A percentile compares a stretch with the other conserved stretches of the same genome.
phyloP scores from a whole-genome alignment of 169 alveolate species.

The Plasmodium malariae region DNA sequence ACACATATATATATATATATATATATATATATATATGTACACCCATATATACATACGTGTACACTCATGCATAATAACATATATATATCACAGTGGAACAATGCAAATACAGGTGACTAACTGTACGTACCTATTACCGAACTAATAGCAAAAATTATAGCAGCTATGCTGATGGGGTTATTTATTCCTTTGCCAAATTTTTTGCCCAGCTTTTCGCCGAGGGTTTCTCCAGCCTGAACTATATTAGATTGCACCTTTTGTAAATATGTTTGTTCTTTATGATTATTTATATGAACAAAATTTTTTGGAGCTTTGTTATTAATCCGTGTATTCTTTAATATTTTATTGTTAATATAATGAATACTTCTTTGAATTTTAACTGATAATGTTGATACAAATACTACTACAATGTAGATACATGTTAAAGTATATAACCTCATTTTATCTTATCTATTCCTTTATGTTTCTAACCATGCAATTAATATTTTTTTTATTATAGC shows the following conservation, averaged over 20 bases:
- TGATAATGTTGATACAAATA: background rate
- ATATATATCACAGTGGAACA: background rate
- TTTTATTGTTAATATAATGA: slow-evolving; percentile 22
- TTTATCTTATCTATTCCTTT: slow-evolving; percentile 11
- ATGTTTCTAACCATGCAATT: too few species aligned
- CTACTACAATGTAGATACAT: background rate
- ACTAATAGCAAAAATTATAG: slow-evolving; percentile 22
- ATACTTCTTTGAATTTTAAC: slow-evolving; percentile 29
- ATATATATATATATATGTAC: background rate
- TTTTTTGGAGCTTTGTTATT: slow-evolving; percentile 12
- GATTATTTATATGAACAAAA: background rate
- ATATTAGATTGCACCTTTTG: slow-evolving; percentile 21
- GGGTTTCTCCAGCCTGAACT: background rate
- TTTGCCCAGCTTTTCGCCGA: background rate
- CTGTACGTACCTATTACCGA: slow-evolving; percentile 34
- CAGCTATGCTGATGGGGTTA: slow-evolving; percentile 12
- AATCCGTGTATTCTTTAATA: background rate
- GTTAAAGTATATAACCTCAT: slow-evolving; percentile 19
- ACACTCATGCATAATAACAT: background rate
- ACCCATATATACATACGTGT: background rate
- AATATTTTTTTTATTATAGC: too few species aligned
- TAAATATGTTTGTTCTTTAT: slow-evolving; percentile 35
- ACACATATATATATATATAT: background rate
- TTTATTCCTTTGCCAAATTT: slow-evolving; percentile 8
- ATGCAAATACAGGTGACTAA: background rate